Evolutionary conservation across 768 basidiomycete species (phyloP), one percentile per base, ranked within the genome.

Genomic region (Tricholomella constricta): DNA sequence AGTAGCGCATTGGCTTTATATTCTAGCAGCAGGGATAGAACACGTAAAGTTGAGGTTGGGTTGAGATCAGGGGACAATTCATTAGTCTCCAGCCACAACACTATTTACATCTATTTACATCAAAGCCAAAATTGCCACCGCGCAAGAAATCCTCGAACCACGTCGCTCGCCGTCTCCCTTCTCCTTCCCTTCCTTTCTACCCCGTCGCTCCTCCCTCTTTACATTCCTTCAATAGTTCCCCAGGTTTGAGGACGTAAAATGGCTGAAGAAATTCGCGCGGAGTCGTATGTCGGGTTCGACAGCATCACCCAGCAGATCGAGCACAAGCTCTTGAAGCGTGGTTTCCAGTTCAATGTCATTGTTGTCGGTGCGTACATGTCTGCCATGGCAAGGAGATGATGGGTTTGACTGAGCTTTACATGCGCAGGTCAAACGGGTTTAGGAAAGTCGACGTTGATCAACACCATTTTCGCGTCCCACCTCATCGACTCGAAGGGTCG

Each of bases 291-390:
- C 72, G 95, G 95, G 67, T 98, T 98, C 78, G 95, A 98, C 81
- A 86, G 89, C 60, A 97, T 98, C 71, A 96, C 94, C 54, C 84
- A 86, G 66, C 96, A 98, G 75, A 98, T 98, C 63, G 96, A 99
- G 80, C 91, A 95, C 82, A 98, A 98, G 83, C 88, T 98, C 59
- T 83, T 98, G 77, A 98, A 98, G 78, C 86, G 96, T 58, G 96
- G 96, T 55, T 98, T 98, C 81, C 93, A 98, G 79, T 98, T 98
- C 84, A 98, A 98, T 67, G 90, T 97, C 55, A 98, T 98, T 67
- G 89, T 93, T 56, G 96, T 89, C 63, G 96, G 95, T 95, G 61
- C 64, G 88, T 82, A 42, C 58, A 52, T 41, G 41, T 32, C 35
- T 25, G 37, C 14, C 14, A 3, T 32, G 10, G 31, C 29, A 32